Evolutionary conservation across 495 filamentous ascomycete species (phyloP).

Genomic region (Penicillium odoratum): DNA sequence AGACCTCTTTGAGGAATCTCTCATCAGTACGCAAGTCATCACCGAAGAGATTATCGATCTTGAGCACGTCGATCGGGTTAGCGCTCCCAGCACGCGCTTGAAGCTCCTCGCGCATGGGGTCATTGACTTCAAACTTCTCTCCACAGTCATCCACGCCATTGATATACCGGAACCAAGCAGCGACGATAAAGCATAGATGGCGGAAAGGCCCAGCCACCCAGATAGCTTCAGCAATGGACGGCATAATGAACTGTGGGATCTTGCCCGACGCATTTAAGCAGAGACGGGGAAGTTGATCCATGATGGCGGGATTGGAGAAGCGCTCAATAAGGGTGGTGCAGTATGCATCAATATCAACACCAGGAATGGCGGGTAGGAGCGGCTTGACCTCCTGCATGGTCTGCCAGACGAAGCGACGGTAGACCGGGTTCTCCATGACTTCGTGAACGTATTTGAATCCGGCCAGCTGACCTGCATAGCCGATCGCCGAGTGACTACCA

Average conservation of each 20-base stretch:
- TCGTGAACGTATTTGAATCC: slow-evolving; percentile 51
- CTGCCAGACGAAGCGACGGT: slow-evolving; percentile 44
- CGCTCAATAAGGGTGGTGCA: slow-evolving; percentile 47
- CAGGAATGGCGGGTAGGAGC: slow-evolving; percentile 42
- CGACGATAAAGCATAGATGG: slow-evolving; percentile 44
- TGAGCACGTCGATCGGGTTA: slow-evolving; percentile 38
- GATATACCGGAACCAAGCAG: slow-evolving; percentile 48
- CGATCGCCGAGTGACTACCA: slow-evolving; percentile 47
- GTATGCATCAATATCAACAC: slow-evolving; percentile 48
- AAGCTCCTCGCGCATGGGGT: slow-evolving; percentile 47
- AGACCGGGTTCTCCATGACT: slow-evolving; percentile 42
- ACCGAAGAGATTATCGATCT: slow-evolving; percentile 45
- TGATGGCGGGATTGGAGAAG: slow-evolving; percentile 51
- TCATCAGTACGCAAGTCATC: slow-evolving; percentile 45
- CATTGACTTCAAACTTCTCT: slow-evolving; percentile 37
- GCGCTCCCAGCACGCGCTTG: slow-evolving; percentile 38
- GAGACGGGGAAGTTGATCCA: slow-evolving; percentile 48
- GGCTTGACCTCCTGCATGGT: slow-evolving; percentile 53
- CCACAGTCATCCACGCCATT: slow-evolving; percentile 46
- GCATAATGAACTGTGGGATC: slow-evolving; percentile 54
- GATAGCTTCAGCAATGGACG: slow-evolving; percentile 49
- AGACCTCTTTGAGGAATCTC: slow-evolving; percentile 41
- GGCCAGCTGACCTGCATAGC: slow-evolving; percentile 45
- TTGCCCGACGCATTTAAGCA: slow-evolving; percentile 49
- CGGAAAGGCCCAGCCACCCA: slow-evolving; percentile 46